Evolutionary conservation across 2,329 filamentous ascomycete genomes (phyloP), one percentile per base, ranked within the genome.

Genomic region (Metarhizium sp.): DNA sequence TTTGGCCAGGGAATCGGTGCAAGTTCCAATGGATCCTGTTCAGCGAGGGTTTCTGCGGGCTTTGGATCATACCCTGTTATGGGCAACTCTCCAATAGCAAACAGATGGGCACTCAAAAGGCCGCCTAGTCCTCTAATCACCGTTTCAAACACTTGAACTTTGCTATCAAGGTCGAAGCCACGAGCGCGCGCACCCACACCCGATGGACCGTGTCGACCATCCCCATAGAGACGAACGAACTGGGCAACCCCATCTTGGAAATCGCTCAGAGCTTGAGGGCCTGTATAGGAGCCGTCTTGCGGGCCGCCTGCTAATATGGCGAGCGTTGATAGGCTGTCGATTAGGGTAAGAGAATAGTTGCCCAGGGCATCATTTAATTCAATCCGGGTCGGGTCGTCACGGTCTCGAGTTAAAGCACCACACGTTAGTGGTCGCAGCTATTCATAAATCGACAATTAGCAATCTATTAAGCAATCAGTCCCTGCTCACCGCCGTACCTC

Each of bases 81-180:
- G 1, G 94, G 94, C 55, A 99, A 73, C 56, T 95, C 91, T 38
- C 92, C 94, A 25, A 91, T 78, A 13, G 94, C 92, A 69, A 99
- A 99, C 46, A 96, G 75, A 73, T 99, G 94, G 2, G 92, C 91
- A 65, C 92, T 96, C 60, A 99, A 73, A 55, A 99, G 75, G 0
- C 94, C 94, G 14, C 94, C 94, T 49, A 95, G 82, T 16, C 92
- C 94, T 57, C 94, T 82, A 62, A 99, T 99, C 40, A 96, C 92
- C 0, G 92, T 97, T 75, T 99, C 94, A 66, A 99, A 99, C 43
- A 99, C 90, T 73, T 99, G 92, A 2, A 99, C 94, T 72, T 97
- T 99, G 74, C 92, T 96, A 71, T 99, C 92, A 45, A 96, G 76
- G 69, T 99, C 90, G 65, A 99, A 99, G 0, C 91, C 94, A 54